phyloP scores from a whole-genome alignment of 768 basidiomycete genomes.

The Hericium rajendrae region DNA sequence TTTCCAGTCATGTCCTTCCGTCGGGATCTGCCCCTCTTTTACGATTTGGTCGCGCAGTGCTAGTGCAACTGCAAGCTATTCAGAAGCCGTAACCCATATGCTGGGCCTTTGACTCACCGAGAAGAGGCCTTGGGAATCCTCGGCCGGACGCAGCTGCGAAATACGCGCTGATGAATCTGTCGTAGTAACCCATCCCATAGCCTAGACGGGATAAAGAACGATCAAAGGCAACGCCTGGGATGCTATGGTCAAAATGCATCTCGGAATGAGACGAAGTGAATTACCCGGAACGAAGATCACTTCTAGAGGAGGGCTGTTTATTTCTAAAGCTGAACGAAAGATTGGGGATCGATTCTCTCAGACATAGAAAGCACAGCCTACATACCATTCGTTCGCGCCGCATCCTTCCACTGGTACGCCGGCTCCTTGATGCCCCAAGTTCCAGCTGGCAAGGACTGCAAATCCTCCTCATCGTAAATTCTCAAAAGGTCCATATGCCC shows the following conservation, averaged over 20 bases:
- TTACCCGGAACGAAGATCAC: conserved; percentile 10
- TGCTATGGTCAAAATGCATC: not conserved
- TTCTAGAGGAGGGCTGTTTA: not conserved
- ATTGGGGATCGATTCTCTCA: not conserved
- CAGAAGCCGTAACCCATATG: conserved; percentile 4
- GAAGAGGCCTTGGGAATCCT: conserved; percentile 38
- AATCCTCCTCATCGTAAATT: conserved; percentile 49
- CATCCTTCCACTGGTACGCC: conserved; percentile 29
- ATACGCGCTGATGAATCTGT: conserved; percentile 58
- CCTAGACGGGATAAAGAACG: conserved; percentile 58
- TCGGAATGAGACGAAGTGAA: conserved; percentile 5
- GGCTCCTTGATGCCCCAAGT: conserved; percentile 76
- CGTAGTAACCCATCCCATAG: conserved; percentile 81
- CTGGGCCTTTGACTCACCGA: conserved; percentile 35
- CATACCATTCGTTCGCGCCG: conserved; percentile 46
- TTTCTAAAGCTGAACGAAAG: conserved; percentile 1
- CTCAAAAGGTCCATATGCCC: conserved; percentile 56
- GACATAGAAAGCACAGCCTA: conserved; percentile 16
- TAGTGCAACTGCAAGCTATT: conserved; percentile 41
- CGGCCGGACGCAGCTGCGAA: conserved; percentile 19
- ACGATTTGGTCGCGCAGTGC: conserved; percentile 57
- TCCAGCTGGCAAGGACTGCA: conserved; percentile 45
- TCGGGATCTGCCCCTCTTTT: conserved; percentile 40
- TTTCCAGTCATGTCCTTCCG: conserved; percentile 49
- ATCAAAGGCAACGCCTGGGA: conserved; percentile 68